Evolutionary conservation across 1,139 yeast species (phyloP).

Genomic region (Barnettozyma hawaiiensis): DNA sequence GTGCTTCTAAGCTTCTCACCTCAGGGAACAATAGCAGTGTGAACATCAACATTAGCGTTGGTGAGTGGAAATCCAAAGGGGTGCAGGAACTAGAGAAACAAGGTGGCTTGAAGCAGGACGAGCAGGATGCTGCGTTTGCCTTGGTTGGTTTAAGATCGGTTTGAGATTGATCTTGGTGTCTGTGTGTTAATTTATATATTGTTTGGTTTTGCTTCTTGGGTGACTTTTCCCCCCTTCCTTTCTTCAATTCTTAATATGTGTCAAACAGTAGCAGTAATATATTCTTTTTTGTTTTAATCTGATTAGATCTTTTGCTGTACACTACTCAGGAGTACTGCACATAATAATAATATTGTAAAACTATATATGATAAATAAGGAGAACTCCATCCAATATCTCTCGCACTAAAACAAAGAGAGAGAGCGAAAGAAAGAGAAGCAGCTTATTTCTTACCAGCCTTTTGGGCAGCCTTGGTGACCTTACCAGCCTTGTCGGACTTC

Average conservation of each 20-base stretch:
- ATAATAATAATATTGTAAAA: background rate
- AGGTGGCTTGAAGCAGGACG: constrained; percentile 23
- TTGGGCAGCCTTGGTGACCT: constrained; percentile 99
- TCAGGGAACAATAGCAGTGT: constrained; percentile 18
- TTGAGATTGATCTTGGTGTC: constrained; percentile 6
- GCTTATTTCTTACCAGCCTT: constrained; percentile 96
- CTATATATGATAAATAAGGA: background rate
- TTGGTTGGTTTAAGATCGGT: constrained; percentile 51
- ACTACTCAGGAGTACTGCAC: background rate
- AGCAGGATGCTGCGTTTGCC: constrained; percentile 56
- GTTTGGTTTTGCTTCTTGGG: too few species aligned
- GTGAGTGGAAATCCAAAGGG: constrained; percentile 6
- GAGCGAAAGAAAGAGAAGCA: too few species aligned
- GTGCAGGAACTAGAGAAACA: constrained; percentile 4
- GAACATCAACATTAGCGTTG: constrained; percentile 8
- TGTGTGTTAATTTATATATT: constrained; percentile 1
- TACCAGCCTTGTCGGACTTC: constrained; percentile 88
- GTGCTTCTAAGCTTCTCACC: constrained; percentile 57
- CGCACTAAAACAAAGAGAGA: too few species aligned
- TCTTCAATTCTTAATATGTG: background rate
- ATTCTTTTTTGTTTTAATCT: too few species aligned
- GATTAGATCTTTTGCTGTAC: too few species aligned
- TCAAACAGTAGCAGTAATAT: too few species aligned
- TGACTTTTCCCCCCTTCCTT: too few species aligned
- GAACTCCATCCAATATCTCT: too few species aligned